phyloP scores from a whole-genome alignment of 2,329 filamentous ascomycete genomes.

The Penicillium aurantiogriseum region DNA sequence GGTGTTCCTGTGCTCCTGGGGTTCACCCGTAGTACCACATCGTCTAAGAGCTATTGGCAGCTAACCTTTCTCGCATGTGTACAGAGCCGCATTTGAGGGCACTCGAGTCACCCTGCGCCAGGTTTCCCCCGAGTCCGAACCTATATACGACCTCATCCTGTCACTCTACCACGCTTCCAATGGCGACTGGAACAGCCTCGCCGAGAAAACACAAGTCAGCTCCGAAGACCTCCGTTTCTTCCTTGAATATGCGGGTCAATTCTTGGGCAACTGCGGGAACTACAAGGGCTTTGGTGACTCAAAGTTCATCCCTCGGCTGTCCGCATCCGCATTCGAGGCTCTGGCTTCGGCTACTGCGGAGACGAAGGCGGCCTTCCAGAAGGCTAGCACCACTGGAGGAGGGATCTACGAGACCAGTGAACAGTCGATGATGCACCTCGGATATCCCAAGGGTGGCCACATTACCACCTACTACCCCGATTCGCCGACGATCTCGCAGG shows the following conservation, averaged over 20 bases:
- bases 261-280: constrained; percentile 77
- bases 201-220: constrained; percentile 62
- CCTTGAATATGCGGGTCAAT: constrained; percentile 74
- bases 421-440: constrained; percentile 68
- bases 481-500: constrained; percentile 69
- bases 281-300: constrained; percentile 86
- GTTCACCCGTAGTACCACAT: not conserved
- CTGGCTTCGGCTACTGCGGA: constrained; percentile 61
- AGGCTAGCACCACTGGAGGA: constrained; percentile 57
- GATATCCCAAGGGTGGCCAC: constrained; percentile 71
- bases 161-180: constrained; percentile 63
- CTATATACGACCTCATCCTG: constrained; percentile 78
- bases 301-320: constrained; percentile 75
- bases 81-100: constrained; percentile 72
- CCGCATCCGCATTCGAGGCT: constrained; percentile 61
- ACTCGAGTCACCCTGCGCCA: constrained; percentile 77
- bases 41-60: not conserved
- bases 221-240: constrained; percentile 65
- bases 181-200: constrained; percentile 70
- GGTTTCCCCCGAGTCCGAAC: constrained; percentile 76
- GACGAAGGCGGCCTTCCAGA: constrained; percentile 63
- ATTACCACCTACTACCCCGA: constrained; percentile 81
- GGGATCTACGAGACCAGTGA: constrained; percentile 69
- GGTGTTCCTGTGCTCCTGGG: constrained; percentile 21
- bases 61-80: constrained; percentile 13